A percentile compares a stretch with the other conserved stretches of the same genome.
Evolutionary conservation across 441 rosid genomes (phyloP).

Genomic region (Sinapis alba): DNA sequence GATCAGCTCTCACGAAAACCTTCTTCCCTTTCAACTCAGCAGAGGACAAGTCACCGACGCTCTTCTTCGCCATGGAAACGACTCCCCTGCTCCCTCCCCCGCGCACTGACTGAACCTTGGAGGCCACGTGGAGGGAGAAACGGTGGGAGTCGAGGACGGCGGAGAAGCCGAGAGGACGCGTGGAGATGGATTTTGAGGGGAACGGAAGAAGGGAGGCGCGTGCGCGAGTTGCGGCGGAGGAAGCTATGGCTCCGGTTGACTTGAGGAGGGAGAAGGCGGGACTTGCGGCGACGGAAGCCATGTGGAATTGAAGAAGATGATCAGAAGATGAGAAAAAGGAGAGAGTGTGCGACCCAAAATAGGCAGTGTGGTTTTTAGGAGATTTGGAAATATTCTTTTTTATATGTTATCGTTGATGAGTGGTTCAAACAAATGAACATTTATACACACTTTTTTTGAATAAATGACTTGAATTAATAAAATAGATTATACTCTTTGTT

Average conservation of each 20-base stretch:
- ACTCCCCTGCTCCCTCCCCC: conserved; percentile 51
- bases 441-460: not conserved
- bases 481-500: too few relatives aligned
- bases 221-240: conserved; percentile 32
- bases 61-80: conserved; percentile 76
- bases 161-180: conserved; percentile 55
- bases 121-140: conserved; percentile 52
- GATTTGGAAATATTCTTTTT: not conserved
- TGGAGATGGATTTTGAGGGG: conserved; percentile 23
- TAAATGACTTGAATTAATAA: too few relatives aligned
- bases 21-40: conserved; percentile 84
- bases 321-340: not conserved
- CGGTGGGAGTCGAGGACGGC: conserved; percentile 50
- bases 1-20: conserved; percentile 89
- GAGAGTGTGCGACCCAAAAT: conserved; percentile 1
- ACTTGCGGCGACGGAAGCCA: conserved; percentile 70
- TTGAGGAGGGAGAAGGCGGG: conserved; percentile 63
- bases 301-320: conserved; percentile 35
- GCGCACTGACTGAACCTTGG: conserved; percentile 44
- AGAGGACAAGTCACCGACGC: conserved; percentile 62
- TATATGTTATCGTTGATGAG: conserved; percentile 56
- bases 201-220: conserved; percentile 52
- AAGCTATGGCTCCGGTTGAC: conserved; percentile 33
- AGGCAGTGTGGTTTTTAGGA: not conserved
- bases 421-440: conserved; percentile 40